Base-by-base conservation (phyloP, 2,329 filamentous ascomycete genomes). In the Pestalotiopsis sp. region DNA sequence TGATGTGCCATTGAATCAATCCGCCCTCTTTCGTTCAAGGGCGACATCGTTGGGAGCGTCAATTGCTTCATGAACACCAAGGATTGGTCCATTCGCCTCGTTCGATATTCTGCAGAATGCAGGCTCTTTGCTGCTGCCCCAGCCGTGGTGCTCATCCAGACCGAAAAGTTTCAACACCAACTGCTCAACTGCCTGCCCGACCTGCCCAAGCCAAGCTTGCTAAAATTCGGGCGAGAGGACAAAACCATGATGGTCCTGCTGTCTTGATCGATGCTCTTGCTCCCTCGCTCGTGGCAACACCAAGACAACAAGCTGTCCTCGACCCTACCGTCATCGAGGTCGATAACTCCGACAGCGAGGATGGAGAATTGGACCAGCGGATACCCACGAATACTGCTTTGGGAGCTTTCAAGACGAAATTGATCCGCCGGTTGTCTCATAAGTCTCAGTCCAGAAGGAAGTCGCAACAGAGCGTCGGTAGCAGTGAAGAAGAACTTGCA, bases 401-500 rank as follows among this genome's bases (percentile, higher is more conserved):
- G 11, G 80, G 80, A 39, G 77, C 77, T 3, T 81, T 88, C 39
- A 83, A 80, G 48, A 80, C 78, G 5, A 83, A 78, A 56, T 73
- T 87, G 17, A 79, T 81, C 67, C 79, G 80, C 58, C 83, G 81
- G 48, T 76, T 86, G 5, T 86, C 85, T 2, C 78, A 82, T 26
- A 82, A 84, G 22, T 79, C 78, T 3, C 76, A 81, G 7, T 72
- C 74, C 1, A 82, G 79, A 59, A 75, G 81, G 38, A 79, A 78
- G 44, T 81, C 82, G 2, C 80, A 77, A 40, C 78, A 78, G 3
- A 81, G 81, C 17, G 76, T 82, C 39, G 82, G 83, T 13, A 81
- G 80, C 62, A 86, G 82, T 60, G 80, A 86, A 26, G 85, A 87
- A 69, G 85, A 87, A 70, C 73, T 87, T 57, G 83, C 85, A 64